Evolutionary conservation across 2,329 filamentous ascomycete genomes (phyloP).

Genomic region (Neopestalotiopsis sp.): DNA sequence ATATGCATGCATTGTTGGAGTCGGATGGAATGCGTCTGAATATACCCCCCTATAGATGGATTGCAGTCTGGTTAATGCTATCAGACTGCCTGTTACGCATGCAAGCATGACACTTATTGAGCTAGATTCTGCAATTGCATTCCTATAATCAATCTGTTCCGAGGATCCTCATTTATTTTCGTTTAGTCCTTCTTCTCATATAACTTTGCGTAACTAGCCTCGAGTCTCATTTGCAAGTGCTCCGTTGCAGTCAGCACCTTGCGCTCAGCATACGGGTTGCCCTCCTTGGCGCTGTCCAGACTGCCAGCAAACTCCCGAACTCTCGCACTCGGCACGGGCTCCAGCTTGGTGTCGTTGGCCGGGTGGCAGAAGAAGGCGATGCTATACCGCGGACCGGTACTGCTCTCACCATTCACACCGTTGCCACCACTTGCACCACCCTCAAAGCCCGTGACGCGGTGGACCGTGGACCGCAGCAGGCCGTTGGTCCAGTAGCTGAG

Average conservation of each 20-base stretch:
- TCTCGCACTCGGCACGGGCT: conserved; percentile 64
- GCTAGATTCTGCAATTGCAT: background rate
- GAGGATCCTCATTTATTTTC: background rate
- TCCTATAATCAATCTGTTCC: background rate
- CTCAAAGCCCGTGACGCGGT: conserved; percentile 77
- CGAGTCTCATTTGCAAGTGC: conserved; percentile 66
- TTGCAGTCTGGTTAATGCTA: background rate
- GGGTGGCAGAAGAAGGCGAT: conserved; percentile 76
- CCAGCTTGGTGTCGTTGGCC: conserved; percentile 55
- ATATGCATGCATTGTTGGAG: conserved; percentile 6
- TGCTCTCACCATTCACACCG: conserved; percentile 50
- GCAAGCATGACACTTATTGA: background rate
- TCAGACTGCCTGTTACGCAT: background rate
- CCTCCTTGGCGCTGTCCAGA: conserved; percentile 28
- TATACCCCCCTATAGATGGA: background rate
- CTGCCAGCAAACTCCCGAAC: conserved; percentile 48
- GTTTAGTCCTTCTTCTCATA: conserved; percentile 46
- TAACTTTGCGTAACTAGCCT: conserved; percentile 62
- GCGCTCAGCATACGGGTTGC: conserved; percentile 56
- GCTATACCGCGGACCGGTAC: conserved; percentile 62
- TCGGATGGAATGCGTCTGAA: conserved; percentile 5
- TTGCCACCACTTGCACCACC: conserved; percentile 37
- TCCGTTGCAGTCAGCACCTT: conserved; percentile 68
- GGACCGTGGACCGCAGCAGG: conserved; percentile 84
- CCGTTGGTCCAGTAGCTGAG: conserved; percentile 90